phyloP scores from a whole-genome alignment of 148 eudicot genomes.

The Chenopodium album region DNA sequence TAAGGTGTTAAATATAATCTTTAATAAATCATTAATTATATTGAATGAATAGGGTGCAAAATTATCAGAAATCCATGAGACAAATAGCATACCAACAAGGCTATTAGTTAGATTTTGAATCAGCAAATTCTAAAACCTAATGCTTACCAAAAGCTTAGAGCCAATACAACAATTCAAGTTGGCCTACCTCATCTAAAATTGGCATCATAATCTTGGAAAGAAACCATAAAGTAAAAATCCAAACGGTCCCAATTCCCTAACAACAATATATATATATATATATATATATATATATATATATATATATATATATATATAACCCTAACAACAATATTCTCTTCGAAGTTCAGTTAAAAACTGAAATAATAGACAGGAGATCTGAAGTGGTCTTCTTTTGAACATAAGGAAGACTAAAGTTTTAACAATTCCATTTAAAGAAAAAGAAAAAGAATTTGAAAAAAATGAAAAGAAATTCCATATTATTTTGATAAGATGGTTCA shows the following conservation, averaged over 20 bases:
- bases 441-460: neutral
- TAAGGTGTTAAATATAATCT: too few species aligned
- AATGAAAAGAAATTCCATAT: too few species aligned
- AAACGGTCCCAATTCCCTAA: slow-evolving; percentile 21
- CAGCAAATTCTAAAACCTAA: slow-evolving; percentile 14
- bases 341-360: slow-evolving; percentile 14
- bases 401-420: neutral
- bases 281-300: neutral
- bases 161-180: slow-evolving; percentile 19
- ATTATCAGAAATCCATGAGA: slow-evolving; percentile 14
- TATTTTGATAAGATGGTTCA: too few species aligned
- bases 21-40: too few species aligned
- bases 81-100: slow-evolving; percentile 31
- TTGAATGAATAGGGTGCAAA: neutral
- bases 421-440: too few species aligned
- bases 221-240: slow-evolving; percentile 8
- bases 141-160: slow-evolving; percentile 14
- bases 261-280: neutral
- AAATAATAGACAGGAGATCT: neutral
- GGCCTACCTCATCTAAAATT: slow-evolving; percentile 3
- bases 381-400: slow-evolving; percentile 19
- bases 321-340: slow-evolving; percentile 14
- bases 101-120: slow-evolving; percentile 11
- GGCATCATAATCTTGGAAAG: slow-evolving; percentile 3
- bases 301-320: neutral